Evolutionary conservation across 768 basidiomycete genomes (phyloP), one percentile per base, ranked within the genome.

Genomic region (Suillus placidus): DNA sequence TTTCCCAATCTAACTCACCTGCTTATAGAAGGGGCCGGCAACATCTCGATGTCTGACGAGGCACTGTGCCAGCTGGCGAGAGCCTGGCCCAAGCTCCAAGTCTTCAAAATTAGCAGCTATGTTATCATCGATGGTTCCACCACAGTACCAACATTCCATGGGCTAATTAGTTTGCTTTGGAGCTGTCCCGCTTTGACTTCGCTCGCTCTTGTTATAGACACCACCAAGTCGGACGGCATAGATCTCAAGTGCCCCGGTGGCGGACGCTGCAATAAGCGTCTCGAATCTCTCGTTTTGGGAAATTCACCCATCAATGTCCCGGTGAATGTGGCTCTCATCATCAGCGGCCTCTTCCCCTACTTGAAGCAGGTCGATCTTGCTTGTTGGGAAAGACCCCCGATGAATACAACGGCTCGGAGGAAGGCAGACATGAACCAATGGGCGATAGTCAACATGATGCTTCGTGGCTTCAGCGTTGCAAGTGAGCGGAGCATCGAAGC

Each of bases 171-270:
- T 13, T 68, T 76, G 0, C 40, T 47, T 10, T 62, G 54, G 12
- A 20, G n/a, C 35, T 76, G 72, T 32, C 67, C 71, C 0, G 60
- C 61, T 40, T 60, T 74, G 6, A 63, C 34, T 2, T 23, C 54
- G 1, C 71, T 74, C 63, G 58, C 72, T 3, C 71, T 74, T 40
- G 74, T 72, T 45, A 37, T 74, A 3, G 73, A 74, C 49, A 45
- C 65, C 20, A 71, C 66, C 7, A 37, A 20, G 18, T 8, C 47
- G 12, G 0, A 7, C n/a, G 56, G 56, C 13, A 57, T 37, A 57
- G 56, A 57, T 57, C n/a, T 38, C 35, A 37, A 37, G 14, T 23
- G 12, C 35, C 56, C 56, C 7, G 56, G 56, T 7, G 23, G 37
- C 37, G 23, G 37, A 3, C 14, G 61, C 1, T 38, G 38, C 10